Base-by-base conservation (phyloP, 2,329 filamentous ascomycete species). In the Didymella pinodella region DNA sequence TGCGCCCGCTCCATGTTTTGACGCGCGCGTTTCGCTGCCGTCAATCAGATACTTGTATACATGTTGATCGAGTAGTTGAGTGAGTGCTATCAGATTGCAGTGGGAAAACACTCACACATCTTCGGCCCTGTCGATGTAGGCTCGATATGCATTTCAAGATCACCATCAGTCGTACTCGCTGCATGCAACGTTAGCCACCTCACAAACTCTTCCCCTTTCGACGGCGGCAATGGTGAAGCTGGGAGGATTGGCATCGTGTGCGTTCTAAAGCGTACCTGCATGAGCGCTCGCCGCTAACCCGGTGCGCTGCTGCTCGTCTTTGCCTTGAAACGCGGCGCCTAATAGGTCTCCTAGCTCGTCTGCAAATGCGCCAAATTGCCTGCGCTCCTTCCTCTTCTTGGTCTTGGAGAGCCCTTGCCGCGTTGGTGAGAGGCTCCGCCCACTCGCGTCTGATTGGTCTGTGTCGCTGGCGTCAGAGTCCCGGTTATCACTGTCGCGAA, bases 391-490 rank as follows among this genome's bases (percentile, higher is more conserved):
- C 46, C 56, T 54, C 49, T 63, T 65, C 46, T 62, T 60, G 52
- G 53, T 56, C 61, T 64, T 57, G 57, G 50, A 51, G 34, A 49
- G 48, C 18, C 36, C 60, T 62, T 61, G 48, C 46, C 54, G 48
- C 44, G 54, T 48, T 51, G 65, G 63, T 48, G 67, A 68, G 25
- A 62, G 51, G 54, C 61, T 65, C 48, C 59, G 65, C 57, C 63
- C 57, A 52, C 65, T 70, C 16, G 54, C 54, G 20, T 63, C 63
- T 65, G 67, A 68, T 68, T 68, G 67, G 66, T 68, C 66, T 34
- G 53, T 59, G 44, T 68, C 66, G 54, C 66, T 70, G 34, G 55
- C 63, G 44, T 67, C 66, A 32, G 65, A 63, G 43, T 62, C 53
- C 22, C 54, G 48, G 18, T 58, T 57, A 2, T 61, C 57, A 26